phyloP scores from a whole-genome alignment of 1,139 yeast genomes.

The Kodamaea suecica region DNA sequence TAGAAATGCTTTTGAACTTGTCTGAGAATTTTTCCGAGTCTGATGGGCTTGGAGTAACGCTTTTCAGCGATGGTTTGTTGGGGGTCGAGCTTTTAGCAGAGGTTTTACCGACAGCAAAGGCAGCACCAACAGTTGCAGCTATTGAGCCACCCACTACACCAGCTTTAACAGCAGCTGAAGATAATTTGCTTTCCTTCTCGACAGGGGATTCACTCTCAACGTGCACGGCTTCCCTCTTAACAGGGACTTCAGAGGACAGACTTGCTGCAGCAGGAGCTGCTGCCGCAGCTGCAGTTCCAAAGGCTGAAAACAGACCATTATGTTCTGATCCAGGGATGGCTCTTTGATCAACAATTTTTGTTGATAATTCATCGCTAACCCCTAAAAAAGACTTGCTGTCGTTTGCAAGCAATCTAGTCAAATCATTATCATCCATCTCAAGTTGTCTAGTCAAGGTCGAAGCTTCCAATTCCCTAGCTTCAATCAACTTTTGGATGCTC shows the following conservation, averaged over 20 bases:
- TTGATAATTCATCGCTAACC: constrained; percentile 24
- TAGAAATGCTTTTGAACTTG: constrained; percentile 23
- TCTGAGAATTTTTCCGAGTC: neutral
- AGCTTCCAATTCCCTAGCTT: constrained; percentile 36
- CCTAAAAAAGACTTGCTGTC: constrained; percentile 22
- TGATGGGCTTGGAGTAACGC: neutral
- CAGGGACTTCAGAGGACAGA: constrained; percentile 7
- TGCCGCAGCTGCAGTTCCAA: constrained; percentile 7
- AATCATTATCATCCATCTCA: constrained; percentile 31
- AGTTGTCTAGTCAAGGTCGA: constrained; percentile 33
- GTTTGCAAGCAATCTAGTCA: constrained; percentile 15
- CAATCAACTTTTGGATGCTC: constrained; percentile 34
- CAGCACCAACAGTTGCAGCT: constrained; percentile 9
- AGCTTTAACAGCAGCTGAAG: constrained; percentile 2
- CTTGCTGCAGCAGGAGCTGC: constrained; percentile 7
- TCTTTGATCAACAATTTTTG: constrained; percentile 1
- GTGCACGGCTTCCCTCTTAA: constrained; percentile 6
- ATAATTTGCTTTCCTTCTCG: neutral
- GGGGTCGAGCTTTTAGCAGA: neutral
- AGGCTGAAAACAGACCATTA: neutral
- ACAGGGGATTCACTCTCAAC: too few relatives aligned
- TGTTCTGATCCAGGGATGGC: neutral
- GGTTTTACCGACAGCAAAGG: constrained; percentile 5
- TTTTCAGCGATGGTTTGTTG: neutral
- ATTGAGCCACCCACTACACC: constrained; percentile 5